Evolutionary conservation across 2,329 filamentous ascomycete genomes (phyloP), one percentile per base, ranked within the genome.

Genomic region (Beauveria sp.): DNA sequence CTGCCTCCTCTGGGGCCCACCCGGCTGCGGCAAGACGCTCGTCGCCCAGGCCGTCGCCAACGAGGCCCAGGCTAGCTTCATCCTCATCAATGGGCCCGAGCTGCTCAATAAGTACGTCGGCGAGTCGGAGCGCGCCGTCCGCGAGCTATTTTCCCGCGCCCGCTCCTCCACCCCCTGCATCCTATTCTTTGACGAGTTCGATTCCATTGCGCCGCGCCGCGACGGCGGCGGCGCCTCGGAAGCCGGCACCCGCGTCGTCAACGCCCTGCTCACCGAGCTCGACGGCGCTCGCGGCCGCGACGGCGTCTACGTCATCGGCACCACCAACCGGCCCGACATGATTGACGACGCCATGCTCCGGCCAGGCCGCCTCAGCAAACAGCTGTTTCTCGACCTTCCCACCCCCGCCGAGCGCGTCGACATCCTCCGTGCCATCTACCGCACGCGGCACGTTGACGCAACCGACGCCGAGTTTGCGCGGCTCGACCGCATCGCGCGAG

Each of bases 51-150:
- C 94, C 3, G 92, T 97, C 5, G 94, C 94, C 60, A 96, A 96
- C 72, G 92, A 96, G 72, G 92, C 90, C 8, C 91, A 93, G 72
- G 94, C 94, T 53, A 97, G 96, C 74, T 99, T 99, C 78, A 99
- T 99, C 74, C 92, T 91, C 57, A 91, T 99, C 75, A 97, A 97
- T 74, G 94, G 94, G 0, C 94, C 94, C 0, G 94, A 99, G 72
- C 80, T 99, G 10, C 83, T 99, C 51, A 97, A 97, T 79, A 99
- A 97, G 75, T 99, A 93, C 71, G 92, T 99, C 10, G 94, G 94
- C 66, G 94, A 99, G 75, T 96, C 91, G 7, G 94, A 99, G 76
- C 88, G 93, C 12, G 91, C 92, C 0, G 89, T 99, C 1, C 87
- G 94, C 24, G 91, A 96, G 71, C 89, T 97, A 0, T 99, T 99